Evolutionary conservation across 768 basidiomycete species (phyloP), one percentile per base, ranked within the genome.

Genomic region (Collybiopsis luxurians): DNA sequence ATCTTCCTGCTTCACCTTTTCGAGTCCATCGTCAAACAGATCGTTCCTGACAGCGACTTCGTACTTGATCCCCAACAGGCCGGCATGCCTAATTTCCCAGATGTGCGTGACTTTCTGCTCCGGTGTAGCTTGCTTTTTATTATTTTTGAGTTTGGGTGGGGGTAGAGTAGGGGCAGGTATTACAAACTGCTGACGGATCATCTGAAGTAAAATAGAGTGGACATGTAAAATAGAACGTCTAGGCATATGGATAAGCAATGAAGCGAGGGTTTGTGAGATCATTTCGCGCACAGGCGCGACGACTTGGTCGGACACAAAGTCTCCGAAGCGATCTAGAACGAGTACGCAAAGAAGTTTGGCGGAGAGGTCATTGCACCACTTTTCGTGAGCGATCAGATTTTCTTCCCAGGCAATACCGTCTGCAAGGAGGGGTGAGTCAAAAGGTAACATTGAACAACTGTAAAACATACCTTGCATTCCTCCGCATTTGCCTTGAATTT

Each of bases 41-140:
- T 97, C 94, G 53, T 79, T 84, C 61, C 94, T 78, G 17, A 98
- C 97, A 13, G 96, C 97, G 36, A 98, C 95, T 69, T 98, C 92
- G 69, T 98, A 98, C 76, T 98, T 98, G 69, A 99, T 86, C 1
- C 97, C 97, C 9, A 98, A 80, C 58, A 99, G 74, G 27, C 97
- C 97, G n/a, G 97, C 95, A 75, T 99, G 97, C 54, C 96, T 82
- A 49, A 99, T 89, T 71, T 98, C 93, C 97, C 97, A 99, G 6
- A 94, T 82, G 70, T 95, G 92, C 53, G 72, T 74, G 62, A 75
- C 69, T 58, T 83, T 75, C 61, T 69, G 56, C 24, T 75, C 74
- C 28, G 60, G 59, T 50, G 65, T 61, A 0, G 65, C 48, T 56
- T 74, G 73, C 11, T 43, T 47, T 43, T 56, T 61, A n/a, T 51